These are phyloP conservation scores for Flaveria sonorensis DNA, from an alignment of 129 eudicot species.

Conservation along the genomic window DNA sequence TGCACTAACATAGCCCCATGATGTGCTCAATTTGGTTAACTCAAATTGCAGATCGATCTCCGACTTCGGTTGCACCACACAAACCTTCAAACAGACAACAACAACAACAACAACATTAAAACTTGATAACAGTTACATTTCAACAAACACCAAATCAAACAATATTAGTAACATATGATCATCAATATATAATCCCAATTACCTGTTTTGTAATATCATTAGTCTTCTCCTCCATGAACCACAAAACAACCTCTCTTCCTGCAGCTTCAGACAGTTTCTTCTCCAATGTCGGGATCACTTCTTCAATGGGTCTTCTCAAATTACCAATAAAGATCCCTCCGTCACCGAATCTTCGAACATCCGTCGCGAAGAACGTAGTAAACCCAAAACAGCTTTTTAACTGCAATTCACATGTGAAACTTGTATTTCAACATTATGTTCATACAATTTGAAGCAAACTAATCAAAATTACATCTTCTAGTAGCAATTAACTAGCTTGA, in stretches of 20 bases:
- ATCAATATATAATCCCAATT: not conserved
- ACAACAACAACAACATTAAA: constrained; percentile 2
- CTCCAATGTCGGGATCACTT: constrained; percentile 79
- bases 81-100: constrained; percentile 50
- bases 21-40: constrained; percentile 72
- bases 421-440: not conserved
- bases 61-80: constrained; percentile 96
- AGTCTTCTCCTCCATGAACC: constrained; percentile 94
- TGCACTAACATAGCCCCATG: constrained; percentile 88
- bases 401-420: constrained; percentile 47
- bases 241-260: constrained; percentile 86
- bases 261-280: constrained; percentile 86
- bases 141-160: not conserved
- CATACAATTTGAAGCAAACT: no score
- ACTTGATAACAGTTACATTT: no score
- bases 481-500: not conserved
- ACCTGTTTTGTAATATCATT: constrained; percentile 92
- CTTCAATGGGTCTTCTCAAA: constrained; percentile 86
- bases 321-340: constrained; percentile 96
- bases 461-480: no score
- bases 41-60: constrained; percentile 94
- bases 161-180: not conserved
- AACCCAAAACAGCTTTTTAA: constrained; percentile 90
- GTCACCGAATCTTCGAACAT: constrained; percentile 95
- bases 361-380: constrained; percentile 88